Evolutionary conservation across 257 asterid genomes (phyloP).

Genomic region (Anisodus acutangulus): DNA sequence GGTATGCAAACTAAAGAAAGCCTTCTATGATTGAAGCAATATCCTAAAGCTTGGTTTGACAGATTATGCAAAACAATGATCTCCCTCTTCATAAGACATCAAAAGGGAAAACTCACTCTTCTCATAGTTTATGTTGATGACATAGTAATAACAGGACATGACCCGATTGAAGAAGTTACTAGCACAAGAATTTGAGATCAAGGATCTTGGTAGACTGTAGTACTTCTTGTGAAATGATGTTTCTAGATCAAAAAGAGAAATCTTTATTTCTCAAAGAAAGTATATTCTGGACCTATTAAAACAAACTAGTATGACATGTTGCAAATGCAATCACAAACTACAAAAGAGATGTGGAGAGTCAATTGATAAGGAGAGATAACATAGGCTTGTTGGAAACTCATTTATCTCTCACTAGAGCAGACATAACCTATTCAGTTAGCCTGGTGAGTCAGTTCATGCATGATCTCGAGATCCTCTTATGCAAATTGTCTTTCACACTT

Average conservation of each 20-base stretch:
- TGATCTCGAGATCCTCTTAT: background rate
- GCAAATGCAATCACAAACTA: background rate
- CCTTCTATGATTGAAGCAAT: too few relatives aligned
- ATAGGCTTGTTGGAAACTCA: background rate
- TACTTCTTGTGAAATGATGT: background rate
- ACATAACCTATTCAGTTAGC: background rate
- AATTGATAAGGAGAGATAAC: background rate
- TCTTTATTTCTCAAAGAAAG: too few relatives aligned
- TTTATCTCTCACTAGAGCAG: background rate
- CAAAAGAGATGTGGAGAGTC: background rate
- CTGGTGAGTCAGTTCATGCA: background rate
- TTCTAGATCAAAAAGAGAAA: background rate
- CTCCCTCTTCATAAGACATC: too few relatives aligned
- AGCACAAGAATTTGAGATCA: background rate
- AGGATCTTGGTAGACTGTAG: background rate
- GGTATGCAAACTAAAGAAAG: too few relatives aligned
- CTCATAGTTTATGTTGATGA: too few relatives aligned
- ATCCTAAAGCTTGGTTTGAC: too few relatives aligned
- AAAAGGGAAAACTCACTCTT: too few relatives aligned
- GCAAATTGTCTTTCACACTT: conserved; percentile 1
- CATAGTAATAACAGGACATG: background rate
- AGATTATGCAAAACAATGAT: too few relatives aligned
- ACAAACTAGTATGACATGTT: background rate
- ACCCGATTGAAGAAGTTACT: background rate
- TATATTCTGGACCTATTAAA: background rate